Percentiles rank a stretch among this genome's conserved stretches.
phyloP scores from a whole-genome alignment of 2,329 filamentous ascomycete genomes.

The Tolypocladium endophyticum region DNA sequence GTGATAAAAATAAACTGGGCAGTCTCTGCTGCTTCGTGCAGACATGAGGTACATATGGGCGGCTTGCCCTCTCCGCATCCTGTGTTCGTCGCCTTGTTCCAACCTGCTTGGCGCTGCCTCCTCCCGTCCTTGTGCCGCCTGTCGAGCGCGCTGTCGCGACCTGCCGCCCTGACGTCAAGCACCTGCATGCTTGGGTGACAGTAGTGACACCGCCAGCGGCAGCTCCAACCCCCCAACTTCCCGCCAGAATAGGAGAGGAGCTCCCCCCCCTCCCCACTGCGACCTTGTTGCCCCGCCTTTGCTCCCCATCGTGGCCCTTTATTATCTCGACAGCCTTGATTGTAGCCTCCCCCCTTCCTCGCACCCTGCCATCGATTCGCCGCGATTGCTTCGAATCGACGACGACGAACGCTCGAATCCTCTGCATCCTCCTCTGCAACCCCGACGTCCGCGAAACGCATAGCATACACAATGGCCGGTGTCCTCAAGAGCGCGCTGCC shows the following conservation, averaged over 20 bases:
- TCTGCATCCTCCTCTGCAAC: not conserved
- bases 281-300: not conserved
- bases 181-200: not conserved
- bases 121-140: not conserved
- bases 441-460: not conserved
- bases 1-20: not conserved
- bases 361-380: not conserved
- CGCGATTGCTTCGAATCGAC: not conserved
- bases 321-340: not conserved
- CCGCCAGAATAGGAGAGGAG: not conserved
- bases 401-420: not conserved
- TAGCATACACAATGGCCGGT: conserved; percentile 50
- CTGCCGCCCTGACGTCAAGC: not conserved
- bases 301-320: not conserved
- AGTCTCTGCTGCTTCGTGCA: too few species aligned
- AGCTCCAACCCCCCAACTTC: not conserved
- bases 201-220: not conserved
- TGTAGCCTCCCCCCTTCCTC: not conserved
- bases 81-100: not conserved
- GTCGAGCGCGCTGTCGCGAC: not conserved
- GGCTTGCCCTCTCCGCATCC: not conserved
- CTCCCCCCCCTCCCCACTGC: not conserved
- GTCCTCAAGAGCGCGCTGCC: conserved; percentile 71
- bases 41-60: not conserved
- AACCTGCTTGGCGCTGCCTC: too few species aligned